Evolutionary conservation across 2,329 filamentous ascomycete genomes (phyloP).

Genomic region (Aspergillus viridinutans): DNA sequence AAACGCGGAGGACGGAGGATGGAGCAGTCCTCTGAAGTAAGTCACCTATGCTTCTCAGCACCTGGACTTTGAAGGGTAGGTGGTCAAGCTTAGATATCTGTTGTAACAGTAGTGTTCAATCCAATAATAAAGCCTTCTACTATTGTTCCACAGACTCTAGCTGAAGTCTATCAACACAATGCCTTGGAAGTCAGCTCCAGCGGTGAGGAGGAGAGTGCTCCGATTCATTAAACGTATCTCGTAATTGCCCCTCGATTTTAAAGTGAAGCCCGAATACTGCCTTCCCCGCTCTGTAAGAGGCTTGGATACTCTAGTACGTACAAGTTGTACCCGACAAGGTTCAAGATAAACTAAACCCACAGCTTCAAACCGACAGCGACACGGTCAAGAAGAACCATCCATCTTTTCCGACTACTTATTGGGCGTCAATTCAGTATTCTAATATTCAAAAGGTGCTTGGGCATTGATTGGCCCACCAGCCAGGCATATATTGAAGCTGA

Average conservation of each 20-base stretch:
- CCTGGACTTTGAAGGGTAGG: neutral
- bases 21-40: neutral
- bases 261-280: neutral
- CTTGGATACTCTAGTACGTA: too few species aligned
- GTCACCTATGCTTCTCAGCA: neutral
- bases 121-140: neutral
- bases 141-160: neutral
- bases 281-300: neutral
- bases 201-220: constrained; percentile 8
- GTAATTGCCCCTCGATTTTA: neutral
- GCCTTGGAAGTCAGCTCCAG: neutral
- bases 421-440: neutral
- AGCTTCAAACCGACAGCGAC: neutral
- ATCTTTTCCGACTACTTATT: neutral
- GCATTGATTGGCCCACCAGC: neutral
- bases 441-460: neutral
- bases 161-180: neutral
- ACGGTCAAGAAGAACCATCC: neutral
- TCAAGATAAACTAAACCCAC: neutral
- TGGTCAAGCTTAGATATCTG: too few species aligned
- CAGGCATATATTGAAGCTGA: neutral
- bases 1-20: neutral
- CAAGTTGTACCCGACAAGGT: neutral
- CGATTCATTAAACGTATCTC: constrained; percentile 1
- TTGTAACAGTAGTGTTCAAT: neutral